Conservation (phyloP, 495 filamentous ascomycete species). For the Cetradonia linearis region DNA sequence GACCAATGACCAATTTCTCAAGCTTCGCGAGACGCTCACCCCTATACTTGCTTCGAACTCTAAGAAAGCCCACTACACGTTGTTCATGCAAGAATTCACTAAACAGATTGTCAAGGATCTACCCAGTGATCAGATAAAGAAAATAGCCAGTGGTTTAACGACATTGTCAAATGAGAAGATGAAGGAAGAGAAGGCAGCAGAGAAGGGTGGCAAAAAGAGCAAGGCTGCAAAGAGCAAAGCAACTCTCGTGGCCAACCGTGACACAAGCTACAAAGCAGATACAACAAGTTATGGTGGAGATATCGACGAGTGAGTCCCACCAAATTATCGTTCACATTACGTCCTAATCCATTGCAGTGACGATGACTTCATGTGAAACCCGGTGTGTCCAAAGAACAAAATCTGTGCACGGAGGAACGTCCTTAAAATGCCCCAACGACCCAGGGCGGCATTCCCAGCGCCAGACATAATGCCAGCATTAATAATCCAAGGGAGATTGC, state of each 20-base stretch:
- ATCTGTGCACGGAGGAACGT: not conserved
- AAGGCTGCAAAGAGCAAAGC: constrained; percentile 94
- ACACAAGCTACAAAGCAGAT: constrained; percentile 54
- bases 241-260: constrained; percentile 59
- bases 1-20: constrained; percentile 73
- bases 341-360: constrained; percentile 28
- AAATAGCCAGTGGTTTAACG: constrained; percentile 74
- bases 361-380: constrained; percentile 57
- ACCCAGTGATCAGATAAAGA: constrained; percentile 86
- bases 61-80: constrained; percentile 81
- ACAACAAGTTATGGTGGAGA: constrained; percentile 61
- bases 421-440: not conserved
- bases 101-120: constrained; percentile 84
- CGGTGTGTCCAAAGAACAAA: not conserved
- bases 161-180: constrained; percentile 93
- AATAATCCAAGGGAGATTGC: not conserved
- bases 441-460: constrained; percentile 9
- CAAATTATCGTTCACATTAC: not conserved
- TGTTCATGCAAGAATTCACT: constrained; percentile 84
- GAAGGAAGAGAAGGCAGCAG: constrained; percentile 92
- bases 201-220: constrained; percentile 92
- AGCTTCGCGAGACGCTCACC: constrained; percentile 59
- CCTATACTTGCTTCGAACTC: constrained; percentile 62
- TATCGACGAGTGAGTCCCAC: constrained; percentile 61
- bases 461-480: not conserved